phyloP scores from a whole-genome alignment of 495 filamentous ascomycete genomes.

The Penicillium simplicissimum region DNA sequence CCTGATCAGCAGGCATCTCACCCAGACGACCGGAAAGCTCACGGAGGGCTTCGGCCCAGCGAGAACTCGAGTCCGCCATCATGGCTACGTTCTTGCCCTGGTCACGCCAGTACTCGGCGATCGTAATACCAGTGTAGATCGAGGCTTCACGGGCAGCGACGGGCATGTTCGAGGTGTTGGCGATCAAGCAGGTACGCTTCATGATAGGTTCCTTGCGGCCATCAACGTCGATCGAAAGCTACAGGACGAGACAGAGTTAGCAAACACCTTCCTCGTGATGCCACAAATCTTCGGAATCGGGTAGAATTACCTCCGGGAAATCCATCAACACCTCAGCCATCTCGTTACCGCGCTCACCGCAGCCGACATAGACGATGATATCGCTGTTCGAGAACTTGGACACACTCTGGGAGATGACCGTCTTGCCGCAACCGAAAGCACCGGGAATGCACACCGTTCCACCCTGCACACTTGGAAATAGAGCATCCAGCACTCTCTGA shows the following conservation, averaged over 20 bases:
- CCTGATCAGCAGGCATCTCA: constrained; percentile 99
- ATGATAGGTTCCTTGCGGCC: constrained; percentile 98
- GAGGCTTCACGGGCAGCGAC: constrained; percentile 98
- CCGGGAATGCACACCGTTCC: constrained; percentile 98
- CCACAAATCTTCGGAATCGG: not conserved
- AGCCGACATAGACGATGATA: constrained; percentile 98
- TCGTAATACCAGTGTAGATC: constrained; percentile 98
- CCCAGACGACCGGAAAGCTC: constrained; percentile 98
- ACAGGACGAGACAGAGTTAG: constrained; percentile 9
- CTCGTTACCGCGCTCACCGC: constrained; percentile 97
- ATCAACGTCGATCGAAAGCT: constrained; percentile 86
- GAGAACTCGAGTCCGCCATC: constrained; percentile 99
- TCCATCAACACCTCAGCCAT: constrained; percentile 99
- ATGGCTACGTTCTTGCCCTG: constrained; percentile 97
- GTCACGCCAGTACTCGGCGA: constrained; percentile 98
- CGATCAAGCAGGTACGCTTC: constrained; percentile 98
- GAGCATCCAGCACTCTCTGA: constrained; percentile 91
- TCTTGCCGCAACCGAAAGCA: constrained; percentile 99
- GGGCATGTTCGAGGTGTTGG: constrained; percentile 99
- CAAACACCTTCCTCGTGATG: not conserved
- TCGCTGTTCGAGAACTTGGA: constrained; percentile 99
- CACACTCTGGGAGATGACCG: constrained; percentile 95
- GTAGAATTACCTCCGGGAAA: constrained; percentile 73
- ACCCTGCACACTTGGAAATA: constrained; percentile 97
- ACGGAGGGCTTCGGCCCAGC: constrained; percentile 98